Evolutionary conservation across 441 rosid species (phyloP), one percentile per base, ranked within the genome.

Genomic region (Arabidopsis lyrata): DNA sequence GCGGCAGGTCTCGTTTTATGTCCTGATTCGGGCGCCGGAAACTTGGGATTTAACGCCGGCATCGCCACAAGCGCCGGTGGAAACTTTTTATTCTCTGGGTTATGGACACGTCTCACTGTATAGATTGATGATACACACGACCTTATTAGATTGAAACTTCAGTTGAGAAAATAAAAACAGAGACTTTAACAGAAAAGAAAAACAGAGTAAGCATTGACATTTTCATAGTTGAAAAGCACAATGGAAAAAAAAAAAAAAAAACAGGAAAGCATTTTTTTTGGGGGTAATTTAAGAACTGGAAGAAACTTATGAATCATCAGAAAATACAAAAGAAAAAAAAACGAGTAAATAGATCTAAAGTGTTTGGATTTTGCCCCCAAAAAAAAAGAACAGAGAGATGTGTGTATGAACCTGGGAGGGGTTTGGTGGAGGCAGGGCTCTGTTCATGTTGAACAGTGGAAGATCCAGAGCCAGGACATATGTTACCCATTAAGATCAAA

Each of bases 401-500:
- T 36, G 39, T 57, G 56, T 63, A 15, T 6, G 57, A 63, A 84
- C 88, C 89, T 79, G 83, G 74, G 66, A 70, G 66, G 9, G 82
- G 77, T 6, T 72, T 77, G 58, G 77, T 76, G 70, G 81, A 24
- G 54, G 57, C 16, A 16, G 81, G 74, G 44, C 61, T 82, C 1
- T 69, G 81, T 47, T 76, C 72, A 0, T 74, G 75, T 27, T 53
- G 79, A 76, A 78, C 78, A 4, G 49, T 73, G 5, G 81, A 77
- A 73, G 83, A 82, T 64, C 84, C 88, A 27, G 63, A 39, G 20
- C 80, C 76, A 39, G 49, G 34, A 54, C 82, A 88, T 42, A 87
- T 84, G 77, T 84, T 84, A 0, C 97, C 97, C 97, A 92, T 89
- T 8, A 35, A 35, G 73, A 66, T 42, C 15, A 27, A 50, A 70